phyloP scores from a whole-genome alignment of 2,329 filamentous ascomycete species.

The Teratosphaeria epicoccoides region DNA sequence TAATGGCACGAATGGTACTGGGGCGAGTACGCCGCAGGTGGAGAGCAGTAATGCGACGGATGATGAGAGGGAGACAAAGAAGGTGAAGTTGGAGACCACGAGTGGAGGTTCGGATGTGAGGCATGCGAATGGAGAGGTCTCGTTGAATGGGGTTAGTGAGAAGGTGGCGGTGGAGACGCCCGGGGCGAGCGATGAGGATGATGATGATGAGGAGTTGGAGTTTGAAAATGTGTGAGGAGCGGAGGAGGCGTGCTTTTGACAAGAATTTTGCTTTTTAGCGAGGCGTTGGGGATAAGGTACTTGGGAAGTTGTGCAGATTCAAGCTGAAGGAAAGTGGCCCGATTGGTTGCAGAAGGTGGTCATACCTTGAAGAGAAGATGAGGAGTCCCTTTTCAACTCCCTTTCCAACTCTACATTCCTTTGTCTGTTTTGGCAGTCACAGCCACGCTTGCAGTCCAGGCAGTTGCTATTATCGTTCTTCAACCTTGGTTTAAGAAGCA shows the following conservation, averaged over 20 bases:
- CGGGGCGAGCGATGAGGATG: conserved; percentile 1
- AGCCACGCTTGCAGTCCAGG: too few species aligned
- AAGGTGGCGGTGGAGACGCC: conserved; percentile 1
- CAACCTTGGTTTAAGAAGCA: too few species aligned
- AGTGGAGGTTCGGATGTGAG: not conserved
- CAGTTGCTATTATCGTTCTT: too few species aligned
- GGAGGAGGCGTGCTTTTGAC: not conserved
- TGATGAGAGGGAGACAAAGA: conserved; percentile 31
- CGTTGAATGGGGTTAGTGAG: not conserved
- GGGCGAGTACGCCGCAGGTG: conserved; percentile 13
- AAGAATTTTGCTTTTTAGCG: not conserved
- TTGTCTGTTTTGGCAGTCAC: too few species aligned
- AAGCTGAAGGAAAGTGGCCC: too few species aligned
- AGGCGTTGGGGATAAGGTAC: not conserved
- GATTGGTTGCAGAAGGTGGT: too few species aligned
- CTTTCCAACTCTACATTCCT: too few species aligned
- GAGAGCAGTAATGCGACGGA: conserved; percentile 25
- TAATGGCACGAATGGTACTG: conserved; percentile 25
- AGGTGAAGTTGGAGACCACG: not conserved
- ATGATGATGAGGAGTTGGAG: not conserved
- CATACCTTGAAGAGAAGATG: too few species aligned
- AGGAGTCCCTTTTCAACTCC: too few species aligned
- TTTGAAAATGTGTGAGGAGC: not conserved
- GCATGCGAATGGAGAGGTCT: not conserved
- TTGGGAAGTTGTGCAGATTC: too few species aligned